phyloP scores from a whole-genome alignment of 495 filamentous ascomycete species.

The Penicillium paradoxum region DNA sequence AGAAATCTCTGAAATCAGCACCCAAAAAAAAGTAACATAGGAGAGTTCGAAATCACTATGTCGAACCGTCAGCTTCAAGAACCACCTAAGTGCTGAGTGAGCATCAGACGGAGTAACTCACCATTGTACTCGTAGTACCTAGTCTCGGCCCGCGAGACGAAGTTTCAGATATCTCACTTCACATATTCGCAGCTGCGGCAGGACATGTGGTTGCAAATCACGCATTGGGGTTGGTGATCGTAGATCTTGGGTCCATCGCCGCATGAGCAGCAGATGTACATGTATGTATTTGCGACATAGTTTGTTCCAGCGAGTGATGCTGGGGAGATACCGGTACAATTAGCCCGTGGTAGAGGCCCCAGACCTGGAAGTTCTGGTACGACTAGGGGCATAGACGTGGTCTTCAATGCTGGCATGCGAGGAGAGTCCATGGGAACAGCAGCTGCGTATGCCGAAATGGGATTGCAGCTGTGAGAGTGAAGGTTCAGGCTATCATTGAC shows the following conservation, averaged over 20 bases:
- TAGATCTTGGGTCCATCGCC: constrained; percentile 39
- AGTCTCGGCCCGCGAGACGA: neutral
- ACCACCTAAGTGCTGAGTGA: constrained; percentile 5
- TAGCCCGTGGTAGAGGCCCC: constrained; percentile 6
- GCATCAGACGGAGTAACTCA: neutral
- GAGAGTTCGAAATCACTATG: constrained; percentile 1
- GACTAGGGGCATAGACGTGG: constrained; percentile 5
- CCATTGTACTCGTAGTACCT: neutral
- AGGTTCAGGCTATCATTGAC: neutral
- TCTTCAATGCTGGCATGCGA: constrained; percentile 2
- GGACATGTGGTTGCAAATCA: constrained; percentile 28
- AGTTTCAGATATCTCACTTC: constrained; percentile 21
- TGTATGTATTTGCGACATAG: constrained; percentile 7
- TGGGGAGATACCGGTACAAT: neutral
- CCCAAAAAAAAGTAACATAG: neutral
- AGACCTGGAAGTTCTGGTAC: constrained; percentile 10
- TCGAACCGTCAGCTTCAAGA: constrained; percentile 2
- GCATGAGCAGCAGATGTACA: constrained; percentile 42
- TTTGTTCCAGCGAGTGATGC: neutral
- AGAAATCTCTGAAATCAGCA: neutral
- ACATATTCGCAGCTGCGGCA: constrained; percentile 28
- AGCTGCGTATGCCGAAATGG: constrained; percentile 18
- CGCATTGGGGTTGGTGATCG: constrained; percentile 30
- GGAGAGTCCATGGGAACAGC: constrained; percentile 4
- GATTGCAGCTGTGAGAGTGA: constrained; percentile 10